Percentiles rank a stretch among this genome's conserved stretches.
Conservation (phyloP, 352 stramenopile genomes). For the Phytophthora tubulina region DNA sequence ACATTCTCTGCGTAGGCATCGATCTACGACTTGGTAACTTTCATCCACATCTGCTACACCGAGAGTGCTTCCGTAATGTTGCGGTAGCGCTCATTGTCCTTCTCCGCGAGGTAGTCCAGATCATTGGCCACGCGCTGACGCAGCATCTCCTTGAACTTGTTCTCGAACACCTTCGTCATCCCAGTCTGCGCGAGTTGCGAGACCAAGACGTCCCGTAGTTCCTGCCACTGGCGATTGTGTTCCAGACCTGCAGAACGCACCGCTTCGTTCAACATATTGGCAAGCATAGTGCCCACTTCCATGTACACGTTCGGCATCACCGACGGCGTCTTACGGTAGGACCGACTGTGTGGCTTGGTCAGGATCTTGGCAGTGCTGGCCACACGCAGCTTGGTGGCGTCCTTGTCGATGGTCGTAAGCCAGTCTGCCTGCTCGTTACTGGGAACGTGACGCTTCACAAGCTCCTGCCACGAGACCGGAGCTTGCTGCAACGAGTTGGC, state of each 20-base stretch:
- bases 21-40: not conserved
- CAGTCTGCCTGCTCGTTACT: constrained; percentile 65
- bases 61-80: constrained; percentile 67
- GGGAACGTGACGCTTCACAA: constrained; percentile 71
- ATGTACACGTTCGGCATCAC: constrained; percentile 74
- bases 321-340: constrained; percentile 59
- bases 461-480: constrained; percentile 70
- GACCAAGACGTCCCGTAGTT: constrained; percentile 62
- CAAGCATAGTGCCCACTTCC: constrained; percentile 66
- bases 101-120: constrained; percentile 58
- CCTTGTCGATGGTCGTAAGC: constrained; percentile 70
- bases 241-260: constrained; percentile 71
- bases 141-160: constrained; percentile 73
- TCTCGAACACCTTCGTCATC: constrained; percentile 58
- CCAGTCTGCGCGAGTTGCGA: constrained; percentile 61
- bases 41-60: constrained; percentile 35
- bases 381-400: constrained; percentile 56
- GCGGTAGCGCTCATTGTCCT: constrained; percentile 55
- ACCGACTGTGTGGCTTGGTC: constrained; percentile 61
- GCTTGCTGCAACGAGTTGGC: constrained; percentile 44
- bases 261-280: constrained; percentile 67
- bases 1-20: constrained; percentile 10
- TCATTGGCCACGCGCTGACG: constrained; percentile 61
- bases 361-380: constrained; percentile 42
- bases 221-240: constrained; percentile 61